phyloP scores from a whole-genome alignment of 345 rosid species.

The Pugionium cornutum region DNA sequence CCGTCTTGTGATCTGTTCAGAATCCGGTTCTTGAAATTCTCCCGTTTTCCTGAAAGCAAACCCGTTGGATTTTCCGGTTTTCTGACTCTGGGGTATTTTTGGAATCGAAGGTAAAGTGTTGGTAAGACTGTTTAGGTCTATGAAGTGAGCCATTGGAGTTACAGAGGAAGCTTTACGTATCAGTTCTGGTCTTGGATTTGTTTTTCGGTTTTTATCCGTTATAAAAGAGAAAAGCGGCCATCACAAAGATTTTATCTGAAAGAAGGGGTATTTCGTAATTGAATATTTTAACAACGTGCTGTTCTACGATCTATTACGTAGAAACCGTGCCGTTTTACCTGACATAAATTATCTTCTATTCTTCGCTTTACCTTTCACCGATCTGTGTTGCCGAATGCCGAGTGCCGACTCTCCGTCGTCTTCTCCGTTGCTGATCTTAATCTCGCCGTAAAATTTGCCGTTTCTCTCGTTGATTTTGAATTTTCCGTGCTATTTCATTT shows the following conservation, averaged over 20 bases:
- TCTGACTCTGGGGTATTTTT: background rate
- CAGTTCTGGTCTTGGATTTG: background rate
- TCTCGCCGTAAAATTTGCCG: background rate
- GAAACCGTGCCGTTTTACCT: constrained; percentile 2
- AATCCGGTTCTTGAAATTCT: constrained; percentile 38
- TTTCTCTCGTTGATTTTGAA: background rate
- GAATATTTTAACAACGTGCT: background rate
- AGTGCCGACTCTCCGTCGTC: background rate
- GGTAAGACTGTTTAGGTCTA: constrained; percentile 32
- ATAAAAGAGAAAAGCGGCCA: constrained; percentile 20
- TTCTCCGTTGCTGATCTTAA: constrained; percentile 1
- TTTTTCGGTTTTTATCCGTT: constrained; percentile 28
- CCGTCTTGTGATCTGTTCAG: constrained; percentile 55
- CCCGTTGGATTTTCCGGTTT: background rate
- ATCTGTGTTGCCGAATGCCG: constrained; percentile 1
- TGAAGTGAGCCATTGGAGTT: constrained; percentile 32
- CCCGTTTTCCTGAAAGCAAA: constrained; percentile 38
- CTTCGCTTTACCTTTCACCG: background rate
- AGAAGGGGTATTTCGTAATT: constrained; percentile 23
- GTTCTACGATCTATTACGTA: background rate
- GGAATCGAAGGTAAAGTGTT: constrained; percentile 15
- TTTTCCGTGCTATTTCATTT: background rate
- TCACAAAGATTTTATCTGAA: constrained; percentile 38
- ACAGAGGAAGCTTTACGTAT: background rate
- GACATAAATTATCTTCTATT: background rate